Percentiles rank a stretch among this genome's conserved stretches.
phyloP scores from a whole-genome alignment of 2,329 filamentous ascomycete genomes.

The Pyrenophora teres region DNA sequence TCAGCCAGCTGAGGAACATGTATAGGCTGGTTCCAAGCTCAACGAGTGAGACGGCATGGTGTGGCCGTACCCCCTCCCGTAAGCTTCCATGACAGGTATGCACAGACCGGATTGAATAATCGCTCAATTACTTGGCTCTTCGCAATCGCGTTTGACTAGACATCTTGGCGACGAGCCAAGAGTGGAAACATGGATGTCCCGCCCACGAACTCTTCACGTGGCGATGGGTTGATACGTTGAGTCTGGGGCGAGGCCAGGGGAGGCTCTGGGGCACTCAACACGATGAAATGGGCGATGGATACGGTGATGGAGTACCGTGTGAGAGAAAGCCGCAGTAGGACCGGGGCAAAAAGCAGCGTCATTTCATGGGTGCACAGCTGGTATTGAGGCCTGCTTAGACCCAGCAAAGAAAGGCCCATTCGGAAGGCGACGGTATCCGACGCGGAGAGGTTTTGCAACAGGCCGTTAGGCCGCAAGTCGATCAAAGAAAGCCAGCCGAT shows the following conservation, averaged over 20 bases:
- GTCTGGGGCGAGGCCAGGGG: not conserved
- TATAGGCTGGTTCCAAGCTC: not conserved
- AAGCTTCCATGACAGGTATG: not conserved
- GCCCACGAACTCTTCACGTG: not conserved
- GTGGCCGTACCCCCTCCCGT: not conserved
- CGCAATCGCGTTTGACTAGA: no score
- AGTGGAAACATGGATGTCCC: conserved; percentile 9
- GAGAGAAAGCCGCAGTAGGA: no score
- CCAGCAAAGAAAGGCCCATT: no score
- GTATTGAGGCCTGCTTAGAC: no score
- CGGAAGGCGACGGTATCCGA: no score
- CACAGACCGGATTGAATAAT: conserved; percentile 5
- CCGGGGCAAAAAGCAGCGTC: no score
- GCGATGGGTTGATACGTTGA: not conserved
- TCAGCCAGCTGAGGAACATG: not conserved
- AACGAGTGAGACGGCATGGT: not conserved
- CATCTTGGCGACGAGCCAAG: conserved; percentile 6
- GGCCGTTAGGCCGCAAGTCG: not conserved
- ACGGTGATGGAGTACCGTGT: not conserved
- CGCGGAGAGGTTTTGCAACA: not conserved
- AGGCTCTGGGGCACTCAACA: not conserved
- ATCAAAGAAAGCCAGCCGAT: not conserved
- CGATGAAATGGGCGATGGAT: not conserved
- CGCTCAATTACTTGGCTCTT: conserved; percentile 6
- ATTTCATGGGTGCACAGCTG: no score